Evolutionary conservation across 2,329 filamentous ascomycete species (phyloP).

Genomic region (Colletotrichum melonis): DNA sequence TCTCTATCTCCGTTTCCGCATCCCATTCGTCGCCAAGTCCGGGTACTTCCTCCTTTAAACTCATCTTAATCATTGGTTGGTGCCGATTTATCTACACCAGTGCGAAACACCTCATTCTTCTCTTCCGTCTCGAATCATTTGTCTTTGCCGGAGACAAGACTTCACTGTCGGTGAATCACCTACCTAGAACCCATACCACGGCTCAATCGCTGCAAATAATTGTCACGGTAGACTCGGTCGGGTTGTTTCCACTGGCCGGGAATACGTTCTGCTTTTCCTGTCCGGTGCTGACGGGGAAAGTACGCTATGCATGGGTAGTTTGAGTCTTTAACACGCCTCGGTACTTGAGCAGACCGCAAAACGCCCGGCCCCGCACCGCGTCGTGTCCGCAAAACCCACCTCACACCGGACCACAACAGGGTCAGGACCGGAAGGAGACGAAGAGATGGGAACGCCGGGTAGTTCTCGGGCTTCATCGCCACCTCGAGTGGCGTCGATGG

Average conservation of each 20-base stretch:
- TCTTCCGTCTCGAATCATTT: background rate
- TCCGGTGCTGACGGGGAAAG: background rate
- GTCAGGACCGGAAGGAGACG: background rate
- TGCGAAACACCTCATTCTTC: background rate
- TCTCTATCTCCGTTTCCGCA: background rate
- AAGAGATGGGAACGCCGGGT: constrained; percentile 19
- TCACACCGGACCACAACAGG: background rate
- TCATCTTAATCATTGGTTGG: background rate
- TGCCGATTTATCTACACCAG: background rate
- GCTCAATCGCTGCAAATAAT: background rate
- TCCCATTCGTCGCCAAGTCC: background rate
- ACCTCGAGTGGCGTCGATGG: constrained; percentile 8
- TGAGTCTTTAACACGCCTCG: background rate
- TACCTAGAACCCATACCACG: background rate
- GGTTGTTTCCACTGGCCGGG: background rate
- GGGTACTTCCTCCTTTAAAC: background rate
- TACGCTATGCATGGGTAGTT: background rate
- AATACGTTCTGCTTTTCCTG: background rate
- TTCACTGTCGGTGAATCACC: background rate
- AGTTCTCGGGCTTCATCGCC: background rate
- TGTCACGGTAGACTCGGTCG: background rate
- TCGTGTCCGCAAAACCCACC: background rate
- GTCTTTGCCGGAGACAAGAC: background rate
- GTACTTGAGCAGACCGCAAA: constrained; percentile 1
- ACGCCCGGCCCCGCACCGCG: constrained; percentile 6